Evolutionary conservation across 768 basidiomycete genomes (phyloP), one percentile per base, ranked within the genome.

Genomic region (Clavulina sp.): DNA sequence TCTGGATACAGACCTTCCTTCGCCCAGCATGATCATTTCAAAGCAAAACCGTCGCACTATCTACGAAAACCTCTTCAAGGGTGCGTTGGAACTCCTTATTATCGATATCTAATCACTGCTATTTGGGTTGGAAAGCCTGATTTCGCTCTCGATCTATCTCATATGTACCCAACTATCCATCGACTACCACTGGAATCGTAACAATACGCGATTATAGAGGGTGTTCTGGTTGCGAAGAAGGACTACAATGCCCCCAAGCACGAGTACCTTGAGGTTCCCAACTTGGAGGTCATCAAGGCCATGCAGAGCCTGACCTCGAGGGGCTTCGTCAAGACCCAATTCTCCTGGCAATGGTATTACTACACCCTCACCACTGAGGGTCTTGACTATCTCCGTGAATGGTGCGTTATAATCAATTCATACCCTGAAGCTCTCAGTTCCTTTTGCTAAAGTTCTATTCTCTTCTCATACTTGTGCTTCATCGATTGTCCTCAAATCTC

Each of bases 1-100:
- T n/a, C n/a, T n/a, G n/a, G n/a, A n/a, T n/a, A n/a, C n/a, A n/a
- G n/a, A n/a, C n/a, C n/a, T n/a, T n/a, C n/a, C n/a, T n/a, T n/a
- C n/a, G n/a, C n/a, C 65, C 67, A 84, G 66, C 71, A 99, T 99
- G 93, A 81, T 99, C 61, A 96, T 99, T 68, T 74, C 86, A 64
- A 99, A 99, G 76, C 65, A 82, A 69, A 86, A 96, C 77, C 77
- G 82, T 71, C 85, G 87, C 64, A 68, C 76, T 66, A 97, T 99
- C 76, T 99, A 95, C 75, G 92, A 99, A 73, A 84, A 84, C 75
- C 91, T 99, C 76, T 99, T 99, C 86, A 95, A 95, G 73, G 91
- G 89, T 91, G 59, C 58, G 81, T 69, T 31, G n/a, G 18, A 23
- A 16, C 34, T 33, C 48, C 16, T 18, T 28, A 30, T 24, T 18